Conservation (phyloP, 1,139 yeast genomes). For the Saccharomycopsis crataegensis region DNA sequence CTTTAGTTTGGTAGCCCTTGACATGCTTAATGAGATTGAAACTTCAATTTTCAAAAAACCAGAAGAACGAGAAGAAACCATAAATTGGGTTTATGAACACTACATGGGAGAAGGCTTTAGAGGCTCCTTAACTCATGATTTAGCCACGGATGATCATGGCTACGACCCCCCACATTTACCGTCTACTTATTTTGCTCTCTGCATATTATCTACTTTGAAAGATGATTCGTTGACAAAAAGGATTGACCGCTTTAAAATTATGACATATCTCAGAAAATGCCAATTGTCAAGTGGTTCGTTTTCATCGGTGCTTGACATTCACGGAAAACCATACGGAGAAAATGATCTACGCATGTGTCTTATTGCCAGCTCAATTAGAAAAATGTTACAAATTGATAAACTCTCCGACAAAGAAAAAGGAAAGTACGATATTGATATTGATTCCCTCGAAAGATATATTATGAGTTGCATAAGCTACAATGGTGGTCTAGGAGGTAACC, state of each 20-base stretch:
- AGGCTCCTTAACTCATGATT: conserved; percentile 41
- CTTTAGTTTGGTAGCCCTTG: conserved; percentile 60
- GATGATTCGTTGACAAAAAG: conserved; percentile 32
- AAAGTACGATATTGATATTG: conserved; percentile 38
- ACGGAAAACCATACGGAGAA: conserved; percentile 47
- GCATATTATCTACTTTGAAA: conserved; percentile 40
- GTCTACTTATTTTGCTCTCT: conserved; percentile 61
- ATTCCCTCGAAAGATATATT: conserved; percentile 36
- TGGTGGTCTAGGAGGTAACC: conserved; percentile 59
- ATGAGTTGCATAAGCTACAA: conserved; percentile 38
- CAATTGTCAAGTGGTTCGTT: conserved; percentile 53
- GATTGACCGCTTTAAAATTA: conserved; percentile 39
- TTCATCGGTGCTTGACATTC: conserved; percentile 41
- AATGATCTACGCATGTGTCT: conserved; percentile 69
- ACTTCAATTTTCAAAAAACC: conserved; percentile 17
- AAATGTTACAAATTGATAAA: conserved; percentile 40
- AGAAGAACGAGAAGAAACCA: conserved; percentile 30
- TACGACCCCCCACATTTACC: conserved; percentile 60
- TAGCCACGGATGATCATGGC: not conserved
- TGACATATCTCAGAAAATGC: conserved; percentile 45
- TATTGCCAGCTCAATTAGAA: conserved; percentile 60
- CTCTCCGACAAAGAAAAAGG: conserved; percentile 21
- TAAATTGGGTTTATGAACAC: conserved; percentile 43
- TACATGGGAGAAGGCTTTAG: conserved; percentile 46
- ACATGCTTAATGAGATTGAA: conserved; percentile 38